Evolutionary conservation across 768 basidiomycete genomes (phyloP).

Genomic region (Kwoniella bestiolae): DNA sequence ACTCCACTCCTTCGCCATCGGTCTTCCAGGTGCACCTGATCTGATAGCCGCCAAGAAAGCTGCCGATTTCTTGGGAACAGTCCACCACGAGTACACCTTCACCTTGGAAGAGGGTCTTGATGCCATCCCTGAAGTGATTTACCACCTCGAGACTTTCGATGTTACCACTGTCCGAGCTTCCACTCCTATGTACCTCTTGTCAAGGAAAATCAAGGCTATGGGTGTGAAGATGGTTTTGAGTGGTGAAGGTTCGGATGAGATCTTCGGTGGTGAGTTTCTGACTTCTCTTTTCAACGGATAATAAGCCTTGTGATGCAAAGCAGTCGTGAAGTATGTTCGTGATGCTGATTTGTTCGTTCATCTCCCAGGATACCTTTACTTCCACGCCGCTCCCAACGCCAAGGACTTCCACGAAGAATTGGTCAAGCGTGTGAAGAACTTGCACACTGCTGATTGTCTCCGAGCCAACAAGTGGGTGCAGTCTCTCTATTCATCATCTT

Average conservation of each 20-base stretch:
- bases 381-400: slow-evolving; percentile 93
- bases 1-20: slow-evolving; percentile 96
- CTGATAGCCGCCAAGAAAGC: slow-evolving; percentile 90
- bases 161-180: slow-evolving; percentile 97
- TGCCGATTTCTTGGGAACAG: slow-evolving; percentile 88
- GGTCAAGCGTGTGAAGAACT: slow-evolving; percentile 91
- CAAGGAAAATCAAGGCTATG: slow-evolving; percentile 98
- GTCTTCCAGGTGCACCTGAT: slow-evolving; percentile 92
- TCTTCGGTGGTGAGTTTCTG: slow-evolving; percentile 75
- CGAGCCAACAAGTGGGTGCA: slow-evolving; percentile 87
- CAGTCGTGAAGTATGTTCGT: no score
- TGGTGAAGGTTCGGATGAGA: slow-evolving; percentile 97
- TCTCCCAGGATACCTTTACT: slow-evolving; percentile 86
- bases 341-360: not conserved
- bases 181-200: slow-evolving; percentile 98
- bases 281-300: not conserved
- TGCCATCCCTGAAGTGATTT: slow-evolving; percentile 94
- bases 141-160: slow-evolving; percentile 98
- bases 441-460: slow-evolving; percentile 95
- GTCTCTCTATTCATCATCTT: not conserved
- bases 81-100: slow-evolving; percentile 97
- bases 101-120: slow-evolving; percentile 98
- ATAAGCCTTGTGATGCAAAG: no score
- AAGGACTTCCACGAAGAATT: slow-evolving; percentile 92
- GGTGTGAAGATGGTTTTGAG: slow-evolving; percentile 99